Base-by-base conservation (phyloP, 805 yeast species). In the Lipomyces oligophaga region DNA sequence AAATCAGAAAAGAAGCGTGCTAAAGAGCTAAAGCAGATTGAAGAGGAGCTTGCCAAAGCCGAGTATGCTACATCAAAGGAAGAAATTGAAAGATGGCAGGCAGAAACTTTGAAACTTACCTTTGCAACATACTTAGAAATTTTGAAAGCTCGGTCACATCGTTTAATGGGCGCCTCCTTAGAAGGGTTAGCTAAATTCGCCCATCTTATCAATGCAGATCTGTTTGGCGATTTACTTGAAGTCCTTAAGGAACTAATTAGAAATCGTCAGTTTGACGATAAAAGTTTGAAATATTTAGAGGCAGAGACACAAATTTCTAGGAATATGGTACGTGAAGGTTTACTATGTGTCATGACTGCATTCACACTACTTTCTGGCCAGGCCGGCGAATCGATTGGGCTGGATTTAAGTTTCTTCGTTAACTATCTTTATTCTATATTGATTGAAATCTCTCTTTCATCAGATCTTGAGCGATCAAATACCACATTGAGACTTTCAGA, bases 111-210 rank as follows among this genome's bases (percentile, higher is more conserved):
- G 51, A 86, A 85, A 62, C 66, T 76, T 60, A 72, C 88, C 24
- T 71, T 93, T 50, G 74, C 82, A 0, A 66, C 86, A 18, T 93
- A 93, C 63, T 69, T 93, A 56, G 88, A 85, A 55, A 77, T 90
- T 25, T 71, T 93, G 53, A 83, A 77, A 63, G 75, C 74, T 15
- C 74, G 78, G 36, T 76, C 80, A 16, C 76, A 79, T 31, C 75
- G 77, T 16, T 69, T 93, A 43, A 80, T 87, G 72, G 96, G 94
- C 5, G 75, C 90, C 0, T 94, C 90, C 0, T 71, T 93, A 44
- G 97, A 93, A 68, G 97, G 97, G 2, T 68, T 93, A 46, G 85
- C 97, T 1, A 44, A 79, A 61, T 88, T 82, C 62, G 96, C 97
- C 2, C 93, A 83, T 60, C 81, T 89, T 80, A 88, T 94, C 20